Percentiles rank a stretch among this genome's conserved stretches.
Conservation (phyloP, 2,329 filamentous ascomycete genomes). For the Pseudogymnoascus sp. region DNA sequence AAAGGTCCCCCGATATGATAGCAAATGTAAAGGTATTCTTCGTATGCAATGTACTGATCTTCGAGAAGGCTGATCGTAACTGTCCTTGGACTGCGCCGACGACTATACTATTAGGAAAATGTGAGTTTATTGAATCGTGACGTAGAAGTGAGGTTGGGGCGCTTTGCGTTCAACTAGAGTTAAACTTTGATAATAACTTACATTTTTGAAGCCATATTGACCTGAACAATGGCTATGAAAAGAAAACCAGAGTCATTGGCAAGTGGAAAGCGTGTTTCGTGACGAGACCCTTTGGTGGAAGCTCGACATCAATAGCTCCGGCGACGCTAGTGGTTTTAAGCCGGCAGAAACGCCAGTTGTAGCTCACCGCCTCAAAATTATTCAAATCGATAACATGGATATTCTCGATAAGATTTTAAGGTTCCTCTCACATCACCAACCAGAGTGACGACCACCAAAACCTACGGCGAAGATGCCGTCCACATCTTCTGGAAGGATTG, state of each 20-base stretch:
- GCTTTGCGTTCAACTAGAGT: not conserved
- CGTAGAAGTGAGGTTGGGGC: constrained; percentile 14
- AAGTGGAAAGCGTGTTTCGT: not conserved
- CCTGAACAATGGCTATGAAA: not conserved
- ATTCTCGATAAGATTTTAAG: constrained; percentile 8
- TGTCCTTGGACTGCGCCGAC: constrained; percentile 76
- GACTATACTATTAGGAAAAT: constrained; percentile 37
- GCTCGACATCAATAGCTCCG: not conserved
- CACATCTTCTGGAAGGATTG: constrained; percentile 56
- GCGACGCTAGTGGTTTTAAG: not conserved
- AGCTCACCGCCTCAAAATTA: constrained; percentile 7
- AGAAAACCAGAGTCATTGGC: not conserved
- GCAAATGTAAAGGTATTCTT: constrained; percentile 87
- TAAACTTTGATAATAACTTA: constrained; percentile 25
- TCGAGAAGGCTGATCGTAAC: constrained; percentile 66
- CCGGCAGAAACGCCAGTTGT: constrained; percentile 2
- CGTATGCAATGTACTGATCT: constrained; percentile 67
- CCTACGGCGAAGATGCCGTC: constrained; percentile 44
- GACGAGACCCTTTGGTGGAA: not conserved
- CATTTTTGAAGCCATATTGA: constrained; percentile 48
- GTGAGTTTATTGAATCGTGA: constrained; percentile 15
- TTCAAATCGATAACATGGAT: constrained; percentile 6
- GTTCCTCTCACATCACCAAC: constrained; percentile 6
- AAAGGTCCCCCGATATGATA: constrained; percentile 76
- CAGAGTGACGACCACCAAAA: constrained; percentile 6